phyloP scores from a whole-genome alignment of 202 grass and related monocot species.

The Hordeum pubiflorum region DNA sequence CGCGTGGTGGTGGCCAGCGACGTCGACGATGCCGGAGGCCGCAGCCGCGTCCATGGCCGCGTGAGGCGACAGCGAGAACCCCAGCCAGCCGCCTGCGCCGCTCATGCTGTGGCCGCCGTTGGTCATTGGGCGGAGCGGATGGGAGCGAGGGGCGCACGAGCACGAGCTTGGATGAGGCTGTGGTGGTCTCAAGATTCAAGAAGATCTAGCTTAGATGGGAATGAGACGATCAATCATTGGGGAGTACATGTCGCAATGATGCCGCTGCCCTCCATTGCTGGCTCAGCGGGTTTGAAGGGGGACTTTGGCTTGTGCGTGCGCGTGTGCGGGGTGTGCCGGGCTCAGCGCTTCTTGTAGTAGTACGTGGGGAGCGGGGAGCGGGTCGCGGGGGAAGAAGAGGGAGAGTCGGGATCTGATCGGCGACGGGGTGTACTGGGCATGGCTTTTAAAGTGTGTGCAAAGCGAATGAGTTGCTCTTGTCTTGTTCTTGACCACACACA shows the following conservation, averaged over 20 bases:
- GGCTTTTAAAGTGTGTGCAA: background rate
- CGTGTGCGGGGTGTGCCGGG: background rate
- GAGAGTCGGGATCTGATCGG: background rate
- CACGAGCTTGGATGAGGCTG: background rate
- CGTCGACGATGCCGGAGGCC: conserved; percentile 19
- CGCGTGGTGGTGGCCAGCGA: conserved; percentile 7
- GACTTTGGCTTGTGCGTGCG: conserved; percentile 41
- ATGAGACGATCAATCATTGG: conserved; percentile 88
- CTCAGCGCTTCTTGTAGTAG: background rate
- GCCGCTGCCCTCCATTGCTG: conserved; percentile 49
- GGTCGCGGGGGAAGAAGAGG: background rate
- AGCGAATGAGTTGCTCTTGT: background rate
- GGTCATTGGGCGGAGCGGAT: conserved; percentile 26
- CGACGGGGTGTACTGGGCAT: background rate
- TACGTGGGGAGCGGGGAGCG: background rate
- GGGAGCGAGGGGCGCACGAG: background rate
- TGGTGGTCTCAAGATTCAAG: conserved; percentile 31
- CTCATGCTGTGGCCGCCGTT: conserved; percentile 35
- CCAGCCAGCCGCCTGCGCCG: conserved; percentile 49
- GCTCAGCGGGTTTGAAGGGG: conserved; percentile 40
- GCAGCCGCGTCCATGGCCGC: conserved; percentile 36
- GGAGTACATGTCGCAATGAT: conserved; percentile 81
- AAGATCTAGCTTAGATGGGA: conserved; percentile 25
- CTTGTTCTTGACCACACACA: background rate
- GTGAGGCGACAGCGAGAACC: conserved; percentile 80